Evolutionary conservation across 202 grass and related monocot genomes (phyloP).

Genomic region (Brachypodium distachyon): DNA sequence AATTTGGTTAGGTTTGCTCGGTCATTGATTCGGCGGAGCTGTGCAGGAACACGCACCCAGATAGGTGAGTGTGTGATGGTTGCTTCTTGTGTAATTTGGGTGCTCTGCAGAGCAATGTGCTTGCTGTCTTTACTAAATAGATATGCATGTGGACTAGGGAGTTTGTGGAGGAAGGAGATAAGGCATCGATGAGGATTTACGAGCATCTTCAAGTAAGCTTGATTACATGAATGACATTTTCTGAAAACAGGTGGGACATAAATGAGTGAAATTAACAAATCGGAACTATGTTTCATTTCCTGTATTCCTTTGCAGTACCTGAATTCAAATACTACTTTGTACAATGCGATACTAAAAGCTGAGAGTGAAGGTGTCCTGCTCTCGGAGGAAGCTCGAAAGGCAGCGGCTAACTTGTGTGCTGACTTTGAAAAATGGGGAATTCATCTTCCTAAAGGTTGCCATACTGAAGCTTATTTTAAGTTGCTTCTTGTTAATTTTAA

Average conservation of each 20-base stretch:
- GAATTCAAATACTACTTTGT: slow-evolving; percentile 74
- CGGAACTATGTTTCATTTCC: background rate
- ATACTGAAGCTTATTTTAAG: background rate
- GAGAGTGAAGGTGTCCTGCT: slow-evolving; percentile 47
- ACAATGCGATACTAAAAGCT: slow-evolving; percentile 74
- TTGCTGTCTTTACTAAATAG: background rate
- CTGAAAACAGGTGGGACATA: background rate
- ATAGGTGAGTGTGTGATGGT: slow-evolving; percentile 33
- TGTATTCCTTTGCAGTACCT: slow-evolving; percentile 52
- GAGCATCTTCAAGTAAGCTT: slow-evolving; percentile 82
- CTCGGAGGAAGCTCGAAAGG: slow-evolving; percentile 70
- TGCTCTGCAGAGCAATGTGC: background rate
- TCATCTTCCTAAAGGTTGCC: slow-evolving; percentile 69
- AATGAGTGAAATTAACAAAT: background rate
- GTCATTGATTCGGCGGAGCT: slow-evolving; percentile 96
- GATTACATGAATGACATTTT: background rate
- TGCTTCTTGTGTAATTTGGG: background rate
- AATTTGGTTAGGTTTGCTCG: slow-evolving; percentile 56
- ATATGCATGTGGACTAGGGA: slow-evolving; percentile 41
- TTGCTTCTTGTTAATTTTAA: slow-evolving; percentile 7
- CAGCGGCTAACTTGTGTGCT: slow-evolving; percentile 48
- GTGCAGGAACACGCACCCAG: slow-evolving; percentile 78
- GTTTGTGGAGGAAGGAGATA: slow-evolving; percentile 89
- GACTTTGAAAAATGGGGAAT: slow-evolving; percentile 97
- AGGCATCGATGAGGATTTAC: slow-evolving; percentile 83